A percentile compares a stretch with the other conserved stretches of the same genome.
These are phyloP conservation scores for Aspergillus hortae DNA, from an alignment of 2,329 filamentous ascomycete genomes.

Conservation along the genomic window DNA sequence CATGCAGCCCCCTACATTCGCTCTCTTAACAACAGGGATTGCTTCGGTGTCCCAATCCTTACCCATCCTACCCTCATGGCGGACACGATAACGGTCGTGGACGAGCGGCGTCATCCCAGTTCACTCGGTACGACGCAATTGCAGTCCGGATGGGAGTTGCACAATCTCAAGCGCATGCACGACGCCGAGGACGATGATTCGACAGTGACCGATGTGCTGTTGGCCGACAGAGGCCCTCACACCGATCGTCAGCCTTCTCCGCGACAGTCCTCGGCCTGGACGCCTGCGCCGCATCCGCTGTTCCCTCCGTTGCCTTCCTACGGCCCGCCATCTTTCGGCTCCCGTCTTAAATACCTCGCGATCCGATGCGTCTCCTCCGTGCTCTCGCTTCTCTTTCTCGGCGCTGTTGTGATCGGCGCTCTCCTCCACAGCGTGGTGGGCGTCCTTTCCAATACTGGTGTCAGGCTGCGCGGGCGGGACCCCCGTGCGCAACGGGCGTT, in stretches of 20 bases:
- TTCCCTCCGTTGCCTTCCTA: conserved; percentile 84
- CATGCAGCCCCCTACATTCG: neutral
- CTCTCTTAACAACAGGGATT: neutral
- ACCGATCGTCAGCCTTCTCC: neutral
- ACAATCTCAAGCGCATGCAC: conserved; percentile 1
- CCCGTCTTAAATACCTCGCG: conserved; percentile 61
- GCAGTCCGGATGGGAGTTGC: conserved; percentile 4
- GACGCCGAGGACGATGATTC: conserved; percentile 5
- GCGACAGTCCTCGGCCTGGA: conserved; percentile 1
- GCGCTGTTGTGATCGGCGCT: conserved; percentile 71
- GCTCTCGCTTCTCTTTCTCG: conserved; percentile 73
- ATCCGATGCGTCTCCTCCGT: conserved; percentile 69
- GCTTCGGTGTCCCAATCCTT: neutral
- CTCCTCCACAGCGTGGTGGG: conserved; percentile 63
- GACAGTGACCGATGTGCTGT: conserved; percentile 11
- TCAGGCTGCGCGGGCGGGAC: conserved; percentile 57
- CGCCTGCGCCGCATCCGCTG: conserved; percentile 39
- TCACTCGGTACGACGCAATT: neutral
- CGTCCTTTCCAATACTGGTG: conserved; percentile 48
- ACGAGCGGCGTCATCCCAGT: neutral
- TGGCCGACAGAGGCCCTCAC: conserved; percentile 1
- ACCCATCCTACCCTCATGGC: neutral
- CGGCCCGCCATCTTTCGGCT: conserved; percentile 65
- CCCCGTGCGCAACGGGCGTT: conserved; percentile 64
- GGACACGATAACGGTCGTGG: neutral